Percentiles rank a stretch among this genome's conserved stretches.
These are phyloP conservation scores for Lolium multiflorum DNA, from an alignment of 176 grass and related monocot genomes.

Conservation along the genomic window DNA sequence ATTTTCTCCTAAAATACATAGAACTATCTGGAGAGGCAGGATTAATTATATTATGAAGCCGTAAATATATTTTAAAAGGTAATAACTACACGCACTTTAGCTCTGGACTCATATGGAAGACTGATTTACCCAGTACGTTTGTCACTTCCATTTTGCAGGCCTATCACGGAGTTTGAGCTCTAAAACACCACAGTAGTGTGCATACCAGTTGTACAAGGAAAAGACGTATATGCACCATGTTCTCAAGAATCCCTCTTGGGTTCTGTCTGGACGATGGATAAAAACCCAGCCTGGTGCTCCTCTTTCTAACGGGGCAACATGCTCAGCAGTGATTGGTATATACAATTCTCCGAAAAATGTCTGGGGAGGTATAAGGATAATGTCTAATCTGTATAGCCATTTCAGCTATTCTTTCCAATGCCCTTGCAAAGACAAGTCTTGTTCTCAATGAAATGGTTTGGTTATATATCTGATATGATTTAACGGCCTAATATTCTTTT, in stretches of 20 bases:
- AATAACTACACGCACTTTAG: neutral
- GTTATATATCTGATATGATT: neutral
- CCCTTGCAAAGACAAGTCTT: neutral
- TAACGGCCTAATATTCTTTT: neutral
- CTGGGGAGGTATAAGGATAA: conserved; percentile 3
- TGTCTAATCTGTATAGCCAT: conserved; percentile 31
- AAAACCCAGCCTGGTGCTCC: neutral
- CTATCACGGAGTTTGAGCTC: conserved; percentile 11
- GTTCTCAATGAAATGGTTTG: neutral
- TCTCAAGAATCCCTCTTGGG: neutral
- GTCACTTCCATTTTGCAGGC: conserved; percentile 42
- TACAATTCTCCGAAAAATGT: neutral
- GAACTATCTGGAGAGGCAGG: neutral
- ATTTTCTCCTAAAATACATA: conserved; percentile 10
- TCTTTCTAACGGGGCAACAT: conserved; percentile 23
- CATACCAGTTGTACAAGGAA: neutral
- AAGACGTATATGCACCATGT: neutral
- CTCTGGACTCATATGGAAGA: neutral
- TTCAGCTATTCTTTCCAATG: neutral
- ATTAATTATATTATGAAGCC: neutral
- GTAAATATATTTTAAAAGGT: neutral
- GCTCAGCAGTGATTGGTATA: no score
- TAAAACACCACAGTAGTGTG: conserved; percentile 4
- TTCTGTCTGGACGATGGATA: neutral
- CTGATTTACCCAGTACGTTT: neutral